Base-by-base conservation (phyloP, 352 stramenopile species). In the Globisporangium barbulae region DNA sequence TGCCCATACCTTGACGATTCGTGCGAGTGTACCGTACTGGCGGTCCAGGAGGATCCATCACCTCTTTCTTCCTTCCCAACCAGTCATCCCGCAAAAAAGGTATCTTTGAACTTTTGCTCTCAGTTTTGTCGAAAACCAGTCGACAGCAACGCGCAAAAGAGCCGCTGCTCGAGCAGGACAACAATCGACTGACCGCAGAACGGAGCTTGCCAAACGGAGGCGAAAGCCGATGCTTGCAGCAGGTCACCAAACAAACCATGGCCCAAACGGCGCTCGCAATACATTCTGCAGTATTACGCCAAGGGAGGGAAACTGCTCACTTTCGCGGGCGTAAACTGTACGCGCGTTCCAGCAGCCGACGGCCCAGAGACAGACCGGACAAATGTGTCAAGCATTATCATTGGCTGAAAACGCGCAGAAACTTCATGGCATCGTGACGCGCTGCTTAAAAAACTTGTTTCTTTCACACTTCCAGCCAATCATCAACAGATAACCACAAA, bases 321-420 rank as follows among this genome's bases (percentile, higher is more conserved):
- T 19, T 56, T 42, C 19, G 50, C n/a, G 52, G 30, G 52, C 52
- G 52, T 57, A 57, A 57, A 57, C 52, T 57, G 52, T 44, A 57
- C 52, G 52, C 52, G 52, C 31, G 52, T 45, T 57, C n/a, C 52
- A 39, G 35, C 15, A 39, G 35, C 15, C 28, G 41, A 12, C 35
- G 19, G n/a, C 17, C 28, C 28, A 57, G 52, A 57, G 52, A 57
- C 52, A 57, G 52, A 57, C 52, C 49, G 0, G 15, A 22, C 19
- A 56, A 28, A 25, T 19, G 10, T 25, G 15, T 12, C 8, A 1
- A 39, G 19, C 19, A 9, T 5, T 25, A 4, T 17, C 6, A 56
- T 56, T 56, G 50, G 50, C 19, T 41, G 19, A 56, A 42, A 56
- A 28, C 28, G 50, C 5, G 8, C 49, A 37, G 19, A 55, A 55